Conservation (phyloP, 768 basidiomycete genomes). For the Plicaturopsis crispa region DNA sequence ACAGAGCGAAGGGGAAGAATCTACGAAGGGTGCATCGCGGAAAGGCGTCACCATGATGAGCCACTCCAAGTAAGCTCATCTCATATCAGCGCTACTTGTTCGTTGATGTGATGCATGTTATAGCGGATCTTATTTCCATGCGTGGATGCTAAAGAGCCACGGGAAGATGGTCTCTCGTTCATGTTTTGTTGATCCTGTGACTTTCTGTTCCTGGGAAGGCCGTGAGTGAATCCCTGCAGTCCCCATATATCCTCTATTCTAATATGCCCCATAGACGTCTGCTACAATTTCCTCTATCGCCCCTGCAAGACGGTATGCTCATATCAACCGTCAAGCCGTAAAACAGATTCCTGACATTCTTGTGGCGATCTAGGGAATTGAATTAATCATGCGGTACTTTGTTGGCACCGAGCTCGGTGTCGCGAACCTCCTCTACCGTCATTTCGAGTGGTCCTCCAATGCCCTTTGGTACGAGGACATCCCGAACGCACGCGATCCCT, state of each 20-base stretch:
- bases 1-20: too few species aligned
- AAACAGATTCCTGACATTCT: conserved; percentile 3
- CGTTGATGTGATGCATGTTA: conserved; percentile 2
- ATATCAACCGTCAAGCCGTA: conserved; percentile 3
- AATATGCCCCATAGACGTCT: conserved; percentile 52
- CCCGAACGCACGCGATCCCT: conserved; percentile 63
- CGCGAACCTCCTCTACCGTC: conserved; percentile 74
- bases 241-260: background rate
- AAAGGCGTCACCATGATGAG: conserved; percentile 72
- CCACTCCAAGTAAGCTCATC: conserved; percentile 73
- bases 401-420: conserved; percentile 84
- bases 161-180: conserved; percentile 65
- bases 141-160: conserved; percentile 81
- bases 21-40: too few species aligned
- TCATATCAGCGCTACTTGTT: background rate
- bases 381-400: conserved; percentile 82
- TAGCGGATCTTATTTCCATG: conserved; percentile 78
- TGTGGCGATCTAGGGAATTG: conserved; percentile 59
- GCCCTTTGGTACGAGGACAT: conserved; percentile 89
- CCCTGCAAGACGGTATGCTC: conserved; percentile 51
- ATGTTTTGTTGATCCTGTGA: conserved; percentile 87
- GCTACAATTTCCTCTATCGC: conserved; percentile 85
- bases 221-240: conserved; percentile 36
- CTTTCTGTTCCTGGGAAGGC: conserved; percentile 93
- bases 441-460: conserved; percentile 84